A percentile compares a stretch with the other conserved stretches of the same genome.
Conservation (phyloP, 768 basidiomycete genomes). For the Flagelloscypha sp. region DNA sequence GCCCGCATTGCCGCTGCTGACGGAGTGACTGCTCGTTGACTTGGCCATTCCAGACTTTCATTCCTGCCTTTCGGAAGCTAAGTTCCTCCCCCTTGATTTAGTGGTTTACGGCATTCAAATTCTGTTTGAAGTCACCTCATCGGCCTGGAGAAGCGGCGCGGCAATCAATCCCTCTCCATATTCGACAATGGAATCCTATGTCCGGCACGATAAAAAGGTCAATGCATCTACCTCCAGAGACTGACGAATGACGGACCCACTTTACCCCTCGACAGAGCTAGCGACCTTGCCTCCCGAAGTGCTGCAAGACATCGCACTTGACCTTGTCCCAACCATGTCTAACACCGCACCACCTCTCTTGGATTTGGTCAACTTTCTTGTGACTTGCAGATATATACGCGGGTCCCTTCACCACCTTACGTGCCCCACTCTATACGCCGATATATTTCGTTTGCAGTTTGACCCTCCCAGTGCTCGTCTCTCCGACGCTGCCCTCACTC, state of each 20-base stretch:
- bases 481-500: slow-evolving; percentile 35
- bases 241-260: too few relatives aligned
- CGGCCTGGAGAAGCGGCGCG: background rate
- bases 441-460: slow-evolving; percentile 44
- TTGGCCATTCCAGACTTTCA: too few relatives aligned
- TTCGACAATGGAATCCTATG: background rate
- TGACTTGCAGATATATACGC: slow-evolving; percentile 38
- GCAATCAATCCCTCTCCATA: background rate
- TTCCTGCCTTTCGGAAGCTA: too few relatives aligned
- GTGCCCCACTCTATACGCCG: slow-evolving; percentile 49
- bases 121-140: background rate
- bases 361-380: slow-evolving; percentile 34
- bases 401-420: slow-evolving; percentile 30
- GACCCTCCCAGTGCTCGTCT: slow-evolving; percentile 26
- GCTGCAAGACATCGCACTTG: slow-evolving; percentile 46
- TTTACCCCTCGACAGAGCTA: slow-evolving; percentile 19
- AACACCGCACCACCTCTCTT: slow-evolving; percentile 33
- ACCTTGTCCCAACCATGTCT: too few relatives aligned
- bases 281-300: slow-evolving; percentile 48
- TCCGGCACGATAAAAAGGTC: background rate
- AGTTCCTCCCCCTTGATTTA: background rate
- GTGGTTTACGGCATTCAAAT: slow-evolving; percentile 1
- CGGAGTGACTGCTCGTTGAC: too few relatives aligned
- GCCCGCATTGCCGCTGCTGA: too few relatives aligned
- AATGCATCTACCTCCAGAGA: background rate